Conservation (phyloP, 495 filamentous ascomycete genomes). For the Lepidopterella palustris region DNA sequence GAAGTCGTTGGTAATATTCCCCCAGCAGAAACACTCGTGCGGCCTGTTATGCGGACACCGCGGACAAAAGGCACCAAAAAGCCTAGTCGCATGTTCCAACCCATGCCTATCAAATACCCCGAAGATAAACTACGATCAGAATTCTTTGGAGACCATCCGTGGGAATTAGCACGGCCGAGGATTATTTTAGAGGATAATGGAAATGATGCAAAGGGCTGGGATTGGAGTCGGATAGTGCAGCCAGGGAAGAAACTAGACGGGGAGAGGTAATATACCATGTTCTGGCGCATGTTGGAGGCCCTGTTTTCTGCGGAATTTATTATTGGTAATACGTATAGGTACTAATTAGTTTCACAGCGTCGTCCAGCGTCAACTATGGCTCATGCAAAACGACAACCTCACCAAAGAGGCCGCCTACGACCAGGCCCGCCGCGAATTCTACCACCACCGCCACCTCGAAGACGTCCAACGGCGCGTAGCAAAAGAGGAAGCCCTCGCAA, state of each 20-base stretch:
- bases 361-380: slow-evolving; percentile 82
- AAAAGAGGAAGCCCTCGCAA: slow-evolving; percentile 76
- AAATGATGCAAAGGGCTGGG: slow-evolving; percentile 61
- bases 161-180: slow-evolving; percentile 87
- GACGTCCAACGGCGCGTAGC: slow-evolving; percentile 81
- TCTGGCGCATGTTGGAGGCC: too few species aligned
- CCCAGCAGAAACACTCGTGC: slow-evolving; percentile 68
- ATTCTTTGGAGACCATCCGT: slow-evolving; percentile 92
- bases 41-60: slow-evolving; percentile 41
- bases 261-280: slow-evolving; percentile 72
- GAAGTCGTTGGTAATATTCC: slow-evolving; percentile 65
- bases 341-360: slow-evolving; percentile 54
- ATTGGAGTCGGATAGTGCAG: slow-evolving; percentile 79
- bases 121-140: slow-evolving; percentile 74
- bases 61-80: slow-evolving; percentile 34
- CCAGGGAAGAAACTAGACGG: slow-evolving; percentile 74
- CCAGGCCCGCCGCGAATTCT: slow-evolving; percentile 82
- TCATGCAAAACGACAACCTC: slow-evolving; percentile 61
- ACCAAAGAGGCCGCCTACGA: slow-evolving; percentile 72
- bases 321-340: not conserved
- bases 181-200: slow-evolving; percentile 82
- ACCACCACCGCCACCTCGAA: slow-evolving; percentile 68
- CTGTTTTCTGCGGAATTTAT: too few species aligned
- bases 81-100: slow-evolving; percentile 70
- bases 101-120: slow-evolving; percentile 69